Percentiles rank a stretch among this genome's conserved stretches.
Evolutionary conservation across 2,329 filamentous ascomycete species (phyloP).

Genomic region (Cordyceps fumosorosea): DNA sequence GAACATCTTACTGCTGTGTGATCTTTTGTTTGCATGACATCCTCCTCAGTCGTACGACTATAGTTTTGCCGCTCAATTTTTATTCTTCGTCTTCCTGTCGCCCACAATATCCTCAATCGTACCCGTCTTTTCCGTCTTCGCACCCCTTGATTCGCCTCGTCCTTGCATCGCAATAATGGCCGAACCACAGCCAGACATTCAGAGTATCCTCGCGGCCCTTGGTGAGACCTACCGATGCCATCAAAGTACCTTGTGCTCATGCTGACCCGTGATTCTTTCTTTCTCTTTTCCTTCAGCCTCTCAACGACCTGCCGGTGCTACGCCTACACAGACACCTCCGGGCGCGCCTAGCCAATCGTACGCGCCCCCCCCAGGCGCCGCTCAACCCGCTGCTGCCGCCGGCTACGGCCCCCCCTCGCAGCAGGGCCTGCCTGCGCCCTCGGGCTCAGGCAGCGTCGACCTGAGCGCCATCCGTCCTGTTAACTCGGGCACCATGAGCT

Average conservation of each 20-base stretch:
- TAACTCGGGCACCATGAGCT: slow-evolving; percentile 73
- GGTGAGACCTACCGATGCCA: slow-evolving; percentile 28
- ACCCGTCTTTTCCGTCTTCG: neutral
- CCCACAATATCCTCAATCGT: neutral
- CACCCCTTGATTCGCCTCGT: neutral
- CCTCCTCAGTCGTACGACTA: neutral
- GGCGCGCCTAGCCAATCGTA: slow-evolving; percentile 32
- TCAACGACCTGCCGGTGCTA: slow-evolving; percentile 36
- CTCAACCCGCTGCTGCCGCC: slow-evolving; percentile 24
- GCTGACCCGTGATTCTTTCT: slow-evolving; percentile 14
- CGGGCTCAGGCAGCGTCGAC: slow-evolving; percentile 70
- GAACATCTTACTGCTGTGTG: slow-evolving; percentile 1
- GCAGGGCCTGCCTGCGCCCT: slow-evolving; percentile 58
- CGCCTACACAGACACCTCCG: slow-evolving; percentile 37
- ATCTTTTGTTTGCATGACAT: slow-evolving; percentile 8
- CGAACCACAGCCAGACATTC: slow-evolving; percentile 34
- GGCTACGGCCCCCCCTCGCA: slow-evolving; percentile 29
- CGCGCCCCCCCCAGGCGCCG: slow-evolving; percentile 31
- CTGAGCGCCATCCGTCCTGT: slow-evolving; percentile 73
- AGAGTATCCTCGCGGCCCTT: slow-evolving; percentile 43
- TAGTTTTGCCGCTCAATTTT: neutral
- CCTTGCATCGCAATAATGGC: slow-evolving; percentile 9
- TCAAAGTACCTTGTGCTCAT: slow-evolving; percentile 5
- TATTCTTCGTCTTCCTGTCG: neutral
- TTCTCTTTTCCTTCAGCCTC: slow-evolving; percentile 31